Evolutionary conservation across 2,329 filamentous ascomycete species (phyloP).

Genomic region (Rachicladosporium sp.): DNA sequence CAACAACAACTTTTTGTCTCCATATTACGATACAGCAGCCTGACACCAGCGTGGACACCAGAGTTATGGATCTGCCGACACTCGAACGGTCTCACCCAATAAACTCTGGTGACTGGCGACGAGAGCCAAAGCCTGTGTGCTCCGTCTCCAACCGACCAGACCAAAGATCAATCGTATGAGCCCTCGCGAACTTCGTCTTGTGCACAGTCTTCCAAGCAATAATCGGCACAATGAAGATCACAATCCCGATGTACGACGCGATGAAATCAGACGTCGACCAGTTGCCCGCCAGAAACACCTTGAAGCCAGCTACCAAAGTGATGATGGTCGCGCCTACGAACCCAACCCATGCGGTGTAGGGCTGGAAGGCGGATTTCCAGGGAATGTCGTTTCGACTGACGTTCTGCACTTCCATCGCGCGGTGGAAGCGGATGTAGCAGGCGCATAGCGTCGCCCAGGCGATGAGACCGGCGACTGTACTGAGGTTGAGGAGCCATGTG

Average conservation of each 20-base stretch:
- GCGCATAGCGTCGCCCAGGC: slow-evolving; percentile 23
- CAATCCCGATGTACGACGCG: slow-evolving; percentile 31
- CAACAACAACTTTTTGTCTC: no score
- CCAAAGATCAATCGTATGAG: slow-evolving; percentile 15
- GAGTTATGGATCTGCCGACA: no score
- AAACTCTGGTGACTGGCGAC: no score
- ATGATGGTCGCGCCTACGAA: slow-evolving; percentile 12
- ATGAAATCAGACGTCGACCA: slow-evolving; percentile 24
- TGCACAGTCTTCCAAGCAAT: slow-evolving; percentile 30
- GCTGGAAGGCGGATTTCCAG: slow-evolving; percentile 8
- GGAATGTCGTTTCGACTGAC: slow-evolving; percentile 24
- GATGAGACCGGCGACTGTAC: slow-evolving; percentile 13
- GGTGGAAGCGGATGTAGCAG: slow-evolving; percentile 35
- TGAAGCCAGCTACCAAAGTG: slow-evolving; percentile 18
- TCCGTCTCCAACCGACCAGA: slow-evolving; percentile 10
- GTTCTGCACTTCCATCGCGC: slow-evolving; percentile 29
- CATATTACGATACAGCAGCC: no score
- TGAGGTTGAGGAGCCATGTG: slow-evolving; percentile 13
- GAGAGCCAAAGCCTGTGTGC: background rate
- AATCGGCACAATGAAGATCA: slow-evolving; percentile 26
- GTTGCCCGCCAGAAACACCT: slow-evolving; percentile 17
- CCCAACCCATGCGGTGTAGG: slow-evolving; percentile 11
- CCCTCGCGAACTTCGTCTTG: slow-evolving; percentile 17
- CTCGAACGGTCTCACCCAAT: no score
- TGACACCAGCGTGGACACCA: no score